A percentile compares a stretch with the other conserved stretches of the same genome.
Evolutionary conservation across 73 alveolate species (phyloP).

Genomic region (Stentor coeruleus): DNA sequence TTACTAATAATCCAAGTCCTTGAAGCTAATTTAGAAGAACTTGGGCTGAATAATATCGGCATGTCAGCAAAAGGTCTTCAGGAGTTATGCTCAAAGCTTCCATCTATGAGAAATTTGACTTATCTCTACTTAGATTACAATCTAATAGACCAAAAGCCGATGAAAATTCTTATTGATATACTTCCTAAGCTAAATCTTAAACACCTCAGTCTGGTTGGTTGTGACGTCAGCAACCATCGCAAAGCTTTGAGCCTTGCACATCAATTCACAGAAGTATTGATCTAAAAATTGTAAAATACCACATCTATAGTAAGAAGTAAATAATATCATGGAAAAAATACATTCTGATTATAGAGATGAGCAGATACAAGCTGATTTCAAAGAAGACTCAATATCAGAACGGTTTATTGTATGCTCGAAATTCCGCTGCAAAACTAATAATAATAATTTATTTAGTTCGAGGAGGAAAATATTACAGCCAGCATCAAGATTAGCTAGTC

Average conservation of each 20-base stretch:
- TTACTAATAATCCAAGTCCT: neutral
- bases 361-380: too few species aligned
- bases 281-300: too few species aligned
- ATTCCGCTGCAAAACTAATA: too few species aligned
- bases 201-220: neutral
- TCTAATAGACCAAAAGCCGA: neutral
- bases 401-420: too few species aligned
- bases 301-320: too few species aligned
- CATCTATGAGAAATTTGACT: neutral
- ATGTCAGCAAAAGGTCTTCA: too few species aligned
- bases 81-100: neutral
- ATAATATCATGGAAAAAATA: too few species aligned
- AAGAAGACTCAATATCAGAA: too few species aligned
- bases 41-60: neutral
- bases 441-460: too few species aligned
- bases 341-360: too few species aligned
- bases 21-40: neutral
- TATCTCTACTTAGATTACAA: neutral
- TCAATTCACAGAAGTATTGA: neutral
- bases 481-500: too few species aligned
- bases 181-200: neutral
- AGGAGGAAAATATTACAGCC: too few species aligned
- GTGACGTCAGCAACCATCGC: constrained; percentile 11
- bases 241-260: neutral
- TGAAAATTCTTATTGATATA: neutral